Evolutionary conservation across 129 eudicot genomes (phyloP), one percentile per base, ranked within the genome.

Genomic region (Flaveria robusta): DNA sequence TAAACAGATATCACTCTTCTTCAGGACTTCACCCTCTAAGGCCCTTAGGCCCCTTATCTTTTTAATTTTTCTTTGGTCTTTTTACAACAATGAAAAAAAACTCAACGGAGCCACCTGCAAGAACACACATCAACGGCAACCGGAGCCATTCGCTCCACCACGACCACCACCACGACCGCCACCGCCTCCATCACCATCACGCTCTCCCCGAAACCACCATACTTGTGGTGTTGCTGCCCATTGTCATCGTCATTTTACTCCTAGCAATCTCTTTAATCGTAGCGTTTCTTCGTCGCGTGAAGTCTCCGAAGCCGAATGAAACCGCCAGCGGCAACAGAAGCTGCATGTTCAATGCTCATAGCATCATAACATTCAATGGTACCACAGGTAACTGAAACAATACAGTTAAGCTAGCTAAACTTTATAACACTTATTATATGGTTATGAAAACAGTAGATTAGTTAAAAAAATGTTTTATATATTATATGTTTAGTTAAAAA

Each of bases 291-390:
- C 88, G 91, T 20, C 89, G 90, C 9, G 68, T 79, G 3, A 87
- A 82, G 55, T 76, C 84, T 59, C 66, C 75, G 2, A 88, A 86
- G 71, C 10, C 19, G 7, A 74, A 77, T 59, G 79, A 7, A 50
- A 77, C 11, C 41, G 27, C 70, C 63, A n/a, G 68, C 23, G 64
- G 54, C 31, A 72, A 75, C 20, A 72, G 69, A 47, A 77, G 85
- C 56, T 90, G 93, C 91, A 87, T 84, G 93, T 84, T 86, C 72
- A 63, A 69, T 74, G 85, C 90, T 64, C 96, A 86, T 60, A 87
- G 86, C 75, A 79, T 87, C 79, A 78, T 86, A 16, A 82, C 78
- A 74, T 71, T 91, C 83, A 66, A 67, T 82, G 71, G 86, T 16
- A 81, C 85, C 68, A 87, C 92, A 88, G 96, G 98, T 88, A 81